Base-by-base conservation (phyloP, 2,329 filamentous ascomycete genomes). In the Alternaria sp. region DNA sequence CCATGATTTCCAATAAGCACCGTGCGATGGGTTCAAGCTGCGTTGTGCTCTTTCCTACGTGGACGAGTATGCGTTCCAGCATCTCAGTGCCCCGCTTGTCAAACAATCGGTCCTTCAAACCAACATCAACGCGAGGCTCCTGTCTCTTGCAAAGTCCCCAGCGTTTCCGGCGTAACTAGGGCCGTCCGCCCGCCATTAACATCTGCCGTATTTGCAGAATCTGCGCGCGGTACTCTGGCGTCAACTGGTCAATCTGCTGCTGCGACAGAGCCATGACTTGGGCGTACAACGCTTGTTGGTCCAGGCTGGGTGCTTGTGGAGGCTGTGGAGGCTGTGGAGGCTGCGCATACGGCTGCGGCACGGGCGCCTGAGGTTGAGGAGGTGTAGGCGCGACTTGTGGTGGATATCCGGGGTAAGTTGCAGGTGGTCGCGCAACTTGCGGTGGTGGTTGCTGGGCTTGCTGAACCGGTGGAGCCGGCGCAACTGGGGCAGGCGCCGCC, bases 231-330 rank as follows among this genome's bases (percentile, higher is more conserved):
- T 95, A 89, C 21, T 86, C 85, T 36, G 92, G 90, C 5, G 90
- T 88, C 48, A 97, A 81, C 71, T 87, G 85, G 73, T 94, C 90
- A 67, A 98, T 93, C 56, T 91, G 87, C 58, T 91, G 85, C 70
- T 91, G 90, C 2, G 92, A 86, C 80, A 97, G 87, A 53, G 85
- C 86, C 81, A 97, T 83, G 46, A 97, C 90, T 69, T 93, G 90
- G 63, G 90, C 86, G 75, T 97, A 88, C 53, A 97, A 83, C 41
- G 88, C 87, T 46, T 91, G 88, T 40, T 90, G 86, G 75, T 72
- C 41, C 72, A 71, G 28, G 72, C 73, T 37, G 70, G 76, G 36
- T 14, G 56, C 41, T 44, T 58, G 64, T 40, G 55, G 61, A 11
- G 58, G 62, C 44, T 58, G 64, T 40, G 55, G 61, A 11, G 58